Evolutionary conservation across 805 yeast species (phyloP).

Genomic region (Kazachstania psychrophila): DNA sequence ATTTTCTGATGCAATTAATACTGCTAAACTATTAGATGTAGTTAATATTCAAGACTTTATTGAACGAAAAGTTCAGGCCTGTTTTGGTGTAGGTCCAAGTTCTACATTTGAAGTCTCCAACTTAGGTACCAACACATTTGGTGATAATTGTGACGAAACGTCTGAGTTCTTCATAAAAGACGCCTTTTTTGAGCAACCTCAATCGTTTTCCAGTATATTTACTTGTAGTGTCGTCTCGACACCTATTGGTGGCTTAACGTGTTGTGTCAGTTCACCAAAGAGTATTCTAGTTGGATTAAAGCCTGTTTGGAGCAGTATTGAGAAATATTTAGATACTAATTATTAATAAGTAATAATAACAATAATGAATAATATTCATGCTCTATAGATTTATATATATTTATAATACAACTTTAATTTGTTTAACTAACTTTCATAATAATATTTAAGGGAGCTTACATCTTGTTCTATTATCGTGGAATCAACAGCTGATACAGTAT

Average conservation of each 20-base stretch:
- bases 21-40: slow-evolving; percentile 18
- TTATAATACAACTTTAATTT: too few relatives aligned
- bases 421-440: too few relatives aligned
- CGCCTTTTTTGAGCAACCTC: slow-evolving; percentile 24
- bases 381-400: too few relatives aligned
- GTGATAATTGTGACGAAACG: not conserved
- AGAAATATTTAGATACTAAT: not conserved
- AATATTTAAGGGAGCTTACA: too few relatives aligned
- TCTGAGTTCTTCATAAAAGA: slow-evolving; percentile 13
- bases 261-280: slow-evolving; percentile 18
- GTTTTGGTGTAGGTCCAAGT: slow-evolving; percentile 11
- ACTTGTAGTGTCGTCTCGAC: slow-evolving; percentile 19
- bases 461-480: too few relatives aligned
- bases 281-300: slow-evolving; percentile 6
- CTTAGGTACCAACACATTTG: slow-evolving; percentile 20
- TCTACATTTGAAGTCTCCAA: slow-evolving; percentile 26
- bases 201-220: slow-evolving; percentile 19
- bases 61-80: slow-evolving; percentile 9
- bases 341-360: not conserved
- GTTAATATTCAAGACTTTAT: slow-evolving; percentile 14
- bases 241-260: slow-evolving; percentile 20
- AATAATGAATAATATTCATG: too few relatives aligned
- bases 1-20: slow-evolving; percentile 11
- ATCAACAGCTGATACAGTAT: too few relatives aligned
- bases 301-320: slow-evolving; percentile 5